These are phyloP conservation scores for Didymella pomorum DNA, from an alignment of 2,329 filamentous ascomycete genomes.

Conservation along the genomic window DNA sequence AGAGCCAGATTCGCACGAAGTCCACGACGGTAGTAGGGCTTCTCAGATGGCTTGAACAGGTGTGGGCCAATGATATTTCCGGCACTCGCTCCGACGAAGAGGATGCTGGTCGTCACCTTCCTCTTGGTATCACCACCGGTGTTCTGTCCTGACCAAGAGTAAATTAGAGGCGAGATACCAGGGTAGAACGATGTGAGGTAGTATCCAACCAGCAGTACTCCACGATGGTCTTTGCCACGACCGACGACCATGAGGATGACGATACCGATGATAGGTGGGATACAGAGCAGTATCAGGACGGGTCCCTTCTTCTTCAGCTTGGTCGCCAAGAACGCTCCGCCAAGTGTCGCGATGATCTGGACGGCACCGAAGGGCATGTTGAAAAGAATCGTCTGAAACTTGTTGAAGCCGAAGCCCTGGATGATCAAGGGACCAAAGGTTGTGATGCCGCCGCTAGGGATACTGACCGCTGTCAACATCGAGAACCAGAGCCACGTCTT, in stretches of 20 bases:
- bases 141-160: constrained; percentile 68
- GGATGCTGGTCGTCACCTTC: constrained; percentile 69
- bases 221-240: constrained; percentile 57
- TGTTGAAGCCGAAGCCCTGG: constrained; percentile 64
- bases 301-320: constrained; percentile 64
- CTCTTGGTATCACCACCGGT: constrained; percentile 75
- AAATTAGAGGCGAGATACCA: constrained; percentile 67
- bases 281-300: constrained; percentile 41
- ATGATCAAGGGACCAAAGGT: constrained; percentile 68
- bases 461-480: constrained; percentile 49
- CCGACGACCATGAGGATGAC: constrained; percentile 62
- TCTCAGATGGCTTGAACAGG: constrained; percentile 68
- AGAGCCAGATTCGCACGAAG: constrained; percentile 67
- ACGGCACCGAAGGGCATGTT: constrained; percentile 69
- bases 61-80: constrained; percentile 73
- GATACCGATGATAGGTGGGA: constrained; percentile 56
- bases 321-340: constrained; percentile 64
- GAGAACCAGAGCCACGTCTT: constrained; percentile 69
- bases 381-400: constrained; percentile 65
- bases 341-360: constrained; percentile 67
- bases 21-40: constrained; percentile 65
- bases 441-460: constrained; percentile 66
- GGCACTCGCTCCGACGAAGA: constrained; percentile 71
- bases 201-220: constrained; percentile 64
- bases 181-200: constrained; percentile 69